Conservation (phyloP, 345 rosid genomes). For the Nasturtium officinale region DNA sequence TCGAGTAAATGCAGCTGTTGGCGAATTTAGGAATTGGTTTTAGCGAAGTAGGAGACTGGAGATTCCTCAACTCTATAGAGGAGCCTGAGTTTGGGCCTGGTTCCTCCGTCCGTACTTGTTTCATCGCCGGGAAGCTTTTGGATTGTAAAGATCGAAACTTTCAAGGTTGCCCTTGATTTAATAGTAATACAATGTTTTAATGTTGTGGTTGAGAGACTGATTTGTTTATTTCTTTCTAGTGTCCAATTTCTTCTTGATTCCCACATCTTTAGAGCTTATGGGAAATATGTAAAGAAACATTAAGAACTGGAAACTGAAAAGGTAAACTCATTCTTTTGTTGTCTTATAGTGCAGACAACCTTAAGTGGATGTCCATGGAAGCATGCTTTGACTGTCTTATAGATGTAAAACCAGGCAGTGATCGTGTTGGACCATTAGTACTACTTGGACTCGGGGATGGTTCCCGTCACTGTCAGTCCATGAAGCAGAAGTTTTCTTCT, state of each 20-base stretch:
- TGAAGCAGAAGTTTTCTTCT: constrained; percentile 46
- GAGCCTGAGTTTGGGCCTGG: constrained; percentile 90
- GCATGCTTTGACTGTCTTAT: constrained; percentile 57
- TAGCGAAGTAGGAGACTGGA: constrained; percentile 64
- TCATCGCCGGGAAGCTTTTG: constrained; percentile 53
- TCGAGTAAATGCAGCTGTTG: constrained; percentile 50
- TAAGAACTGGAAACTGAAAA: not conserved
- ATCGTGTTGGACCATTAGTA: constrained; percentile 68
- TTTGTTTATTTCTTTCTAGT: not conserved
- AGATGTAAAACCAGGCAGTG: constrained; percentile 58
- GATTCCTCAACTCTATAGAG: constrained; percentile 54
- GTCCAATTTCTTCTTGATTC: not conserved
- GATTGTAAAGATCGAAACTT: constrained; percentile 26
- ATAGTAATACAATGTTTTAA: not conserved
- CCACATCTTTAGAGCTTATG: constrained; percentile 7
- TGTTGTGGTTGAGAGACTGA: not conserved
- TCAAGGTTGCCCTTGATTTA: constrained; percentile 47
- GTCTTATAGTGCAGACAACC: constrained; percentile 49
- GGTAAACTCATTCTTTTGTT: not conserved
- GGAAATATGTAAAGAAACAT: not conserved
- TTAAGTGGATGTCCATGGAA: constrained; percentile 68
- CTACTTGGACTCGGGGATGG: constrained; percentile 59
- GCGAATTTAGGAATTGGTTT: constrained; percentile 52
- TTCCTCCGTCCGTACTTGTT: constrained; percentile 53
- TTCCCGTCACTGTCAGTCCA: constrained; percentile 39